phyloP scores from a whole-genome alignment of 805 yeast genomes.

The Wickerhamiella allomyrinae region DNA sequence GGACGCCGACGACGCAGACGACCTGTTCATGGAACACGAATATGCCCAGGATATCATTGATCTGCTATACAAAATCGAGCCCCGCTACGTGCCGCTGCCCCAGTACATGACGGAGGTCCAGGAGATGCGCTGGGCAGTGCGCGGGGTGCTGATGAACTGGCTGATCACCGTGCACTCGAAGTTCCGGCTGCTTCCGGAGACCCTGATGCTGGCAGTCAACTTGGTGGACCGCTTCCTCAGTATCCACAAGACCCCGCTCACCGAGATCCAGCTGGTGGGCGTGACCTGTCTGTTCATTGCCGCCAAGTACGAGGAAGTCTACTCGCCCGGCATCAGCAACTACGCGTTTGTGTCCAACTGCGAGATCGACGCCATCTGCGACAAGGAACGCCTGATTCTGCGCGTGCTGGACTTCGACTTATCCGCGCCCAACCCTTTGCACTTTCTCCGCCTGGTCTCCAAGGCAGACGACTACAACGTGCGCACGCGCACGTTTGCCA shows the following conservation, averaged over 20 bases:
- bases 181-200: constrained; percentile 74
- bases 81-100: constrained; percentile 48
- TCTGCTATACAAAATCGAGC: constrained; percentile 59
- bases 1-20: constrained; percentile 27
- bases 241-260: constrained; percentile 56
- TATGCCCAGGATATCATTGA: constrained; percentile 78
- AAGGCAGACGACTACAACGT: constrained; percentile 85
- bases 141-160: constrained; percentile 89
- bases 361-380: constrained; percentile 63
- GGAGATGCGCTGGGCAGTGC: constrained; percentile 55
- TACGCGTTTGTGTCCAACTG: constrained; percentile 84
- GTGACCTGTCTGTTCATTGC: constrained; percentile 78
- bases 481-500: constrained; percentile 70
- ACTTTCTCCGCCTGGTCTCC: constrained; percentile 73
- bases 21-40: constrained; percentile 75
- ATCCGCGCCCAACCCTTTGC: constrained; percentile 80
- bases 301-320: constrained; percentile 87
- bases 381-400: constrained; percentile 68
- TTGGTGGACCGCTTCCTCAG: constrained; percentile 80
- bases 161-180: constrained; percentile 75
- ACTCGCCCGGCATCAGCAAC: constrained; percentile 69
- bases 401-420: constrained; percentile 59
- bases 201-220: constrained; percentile 68
- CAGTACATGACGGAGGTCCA: constrained; percentile 47
- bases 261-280: constrained; percentile 70